Evolutionary conservation across 2,329 filamentous ascomycete genomes (phyloP), one percentile per base, ranked within the genome.

Genomic region (Colletotrichum higginsianum): DNA sequence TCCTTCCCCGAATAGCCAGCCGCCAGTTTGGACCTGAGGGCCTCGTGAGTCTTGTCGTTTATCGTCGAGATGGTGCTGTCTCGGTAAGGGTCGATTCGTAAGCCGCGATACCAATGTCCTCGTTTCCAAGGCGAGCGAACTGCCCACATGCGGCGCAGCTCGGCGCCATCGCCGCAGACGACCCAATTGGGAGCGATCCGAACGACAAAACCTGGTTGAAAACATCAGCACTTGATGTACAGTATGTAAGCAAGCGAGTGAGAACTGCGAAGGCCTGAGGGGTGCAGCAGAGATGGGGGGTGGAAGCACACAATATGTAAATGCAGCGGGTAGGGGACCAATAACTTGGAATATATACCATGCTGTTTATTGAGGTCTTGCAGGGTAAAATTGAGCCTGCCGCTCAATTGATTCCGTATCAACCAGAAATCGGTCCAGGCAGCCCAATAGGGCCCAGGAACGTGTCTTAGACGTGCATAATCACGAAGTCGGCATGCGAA

Each of bases 1-100:
- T 79, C 79, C 46, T 78, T 79, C 11, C 80, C 80, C 15, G 71
- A 66, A 53, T 76, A 76, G 13, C 74, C 75, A 2, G 71, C 61
- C 0, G 67, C 60, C 13, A 82, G 61, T 82, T 83, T 67, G 76
- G 77, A 74, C 82, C 87, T 65, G n/a, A 77, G 67, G 2, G 61
- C 50, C 9, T 76, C 75, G 75, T 89, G 88, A n/a, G 80, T 77
- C n/a, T 80, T 79, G 64, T 86, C 85, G 73, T 90, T 82, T 40
- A 83, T 81, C 40, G 85, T 82, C 3, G 85, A 86, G 66, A 89
- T 83, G 21, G 87, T 81, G 74, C 85, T 87, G 76, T 89, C 84
- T 21, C 82, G 80, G 50, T 84, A 80, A 0, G 86, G 84, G 71
- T 89, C 84, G 71, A 90, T 79, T 15, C 84, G 82, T 71, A 88